A percentile compares a stretch with the other conserved stretches of the same genome.
Conservation (phyloP, 768 basidiomycete genomes). For the Russula sp. region DNA sequence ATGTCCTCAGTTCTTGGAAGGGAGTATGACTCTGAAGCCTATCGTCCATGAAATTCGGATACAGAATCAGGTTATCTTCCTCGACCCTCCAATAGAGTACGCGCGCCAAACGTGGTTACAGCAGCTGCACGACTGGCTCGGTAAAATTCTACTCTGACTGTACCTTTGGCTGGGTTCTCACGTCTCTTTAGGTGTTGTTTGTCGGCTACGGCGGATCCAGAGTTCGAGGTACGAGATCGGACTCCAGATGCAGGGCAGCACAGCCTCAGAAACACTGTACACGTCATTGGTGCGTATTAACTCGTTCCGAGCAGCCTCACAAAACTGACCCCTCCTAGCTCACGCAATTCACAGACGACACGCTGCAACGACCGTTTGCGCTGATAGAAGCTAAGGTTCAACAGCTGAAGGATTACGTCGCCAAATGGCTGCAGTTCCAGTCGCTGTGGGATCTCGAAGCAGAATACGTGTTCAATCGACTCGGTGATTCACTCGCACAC, state of each 20-base stretch:
- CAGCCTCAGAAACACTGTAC: slow-evolving; percentile 67
- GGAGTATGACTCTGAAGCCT: slow-evolving; percentile 70
- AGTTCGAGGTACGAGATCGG: slow-evolving; percentile 97
- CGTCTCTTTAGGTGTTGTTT: slow-evolving; percentile 62
- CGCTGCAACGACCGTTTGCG: slow-evolving; percentile 74
- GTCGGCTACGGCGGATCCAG: slow-evolving; percentile 80
- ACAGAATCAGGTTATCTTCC: slow-evolving; percentile 97
- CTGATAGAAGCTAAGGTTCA: slow-evolving; percentile 86
- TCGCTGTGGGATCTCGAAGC: slow-evolving; percentile 98
- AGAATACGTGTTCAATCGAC: slow-evolving; percentile 91
- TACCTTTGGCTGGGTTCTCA: neutral
- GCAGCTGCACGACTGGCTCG: slow-evolving; percentile 87
- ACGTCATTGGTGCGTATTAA: slow-evolving; percentile 65
- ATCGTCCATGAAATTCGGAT: slow-evolving; percentile 96
- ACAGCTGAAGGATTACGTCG: slow-evolving; percentile 85
- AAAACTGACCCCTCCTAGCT: slow-evolving; percentile 42
- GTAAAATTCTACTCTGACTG: slow-evolving; percentile 33
- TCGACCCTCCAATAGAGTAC: slow-evolving; percentile 96
- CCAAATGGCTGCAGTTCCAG: slow-evolving; percentile 98
- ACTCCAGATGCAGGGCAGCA: slow-evolving; percentile 75
- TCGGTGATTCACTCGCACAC: slow-evolving; percentile 87
- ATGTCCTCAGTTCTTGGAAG: slow-evolving; percentile 54
- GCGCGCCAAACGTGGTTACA: slow-evolving; percentile 86
- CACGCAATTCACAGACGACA: slow-evolving; percentile 63
- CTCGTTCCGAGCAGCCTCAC: neutral